These are phyloP conservation scores for Ascochyta pisi DNA, from an alignment of 2,329 filamentous ascomycete species.

Conservation along the genomic window DNA sequence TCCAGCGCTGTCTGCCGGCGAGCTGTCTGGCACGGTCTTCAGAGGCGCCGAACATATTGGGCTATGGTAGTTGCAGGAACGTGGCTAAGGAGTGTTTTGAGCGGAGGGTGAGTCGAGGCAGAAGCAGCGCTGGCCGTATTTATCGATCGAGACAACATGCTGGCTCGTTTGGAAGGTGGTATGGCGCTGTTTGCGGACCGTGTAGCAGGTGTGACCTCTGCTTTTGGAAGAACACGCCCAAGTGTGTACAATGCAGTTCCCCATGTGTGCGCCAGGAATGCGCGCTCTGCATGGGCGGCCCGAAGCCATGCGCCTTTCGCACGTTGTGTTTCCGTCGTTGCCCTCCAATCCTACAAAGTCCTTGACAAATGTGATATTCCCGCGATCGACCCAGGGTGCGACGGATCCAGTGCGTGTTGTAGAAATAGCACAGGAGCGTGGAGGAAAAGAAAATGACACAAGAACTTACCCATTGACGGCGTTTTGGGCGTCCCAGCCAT, in stretches of 20 bases:
- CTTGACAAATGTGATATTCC: background rate
- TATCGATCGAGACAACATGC: slow-evolving; percentile 5
- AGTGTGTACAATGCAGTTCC: background rate
- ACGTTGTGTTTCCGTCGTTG: slow-evolving; percentile 1
- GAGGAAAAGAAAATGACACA: slow-evolving; percentile 5
- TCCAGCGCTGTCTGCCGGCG: slow-evolving; percentile 40
- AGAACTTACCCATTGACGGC: slow-evolving; percentile 57
- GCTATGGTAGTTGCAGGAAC: slow-evolving; percentile 4
- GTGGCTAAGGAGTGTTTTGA: slow-evolving; percentile 14
- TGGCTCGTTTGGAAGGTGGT: slow-evolving; percentile 6
- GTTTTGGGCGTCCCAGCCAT: slow-evolving; percentile 54
- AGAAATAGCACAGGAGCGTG: background rate
- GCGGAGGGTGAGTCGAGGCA: slow-evolving; percentile 5
- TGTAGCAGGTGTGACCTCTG: slow-evolving; percentile 10
- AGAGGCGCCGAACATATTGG: slow-evolving; percentile 42
- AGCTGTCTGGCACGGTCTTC: slow-evolving; percentile 46
- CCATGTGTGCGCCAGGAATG: slow-evolving; percentile 9
- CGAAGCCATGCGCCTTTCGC: slow-evolving; percentile 8
- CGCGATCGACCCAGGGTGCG: background rate
- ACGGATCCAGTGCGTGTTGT: background rate
- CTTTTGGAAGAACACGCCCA: background rate
- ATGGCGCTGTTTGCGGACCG: slow-evolving; percentile 12
- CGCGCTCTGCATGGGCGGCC: background rate
- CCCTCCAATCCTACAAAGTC: background rate
- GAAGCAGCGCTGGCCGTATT: slow-evolving; percentile 11